Percentiles rank a stretch among this genome's conserved stretches.
These are phyloP conservation scores for Ceratobasidium theobromae DNA, from an alignment of 1,284 basidiomycete species.

Conservation along the genomic window DNA sequence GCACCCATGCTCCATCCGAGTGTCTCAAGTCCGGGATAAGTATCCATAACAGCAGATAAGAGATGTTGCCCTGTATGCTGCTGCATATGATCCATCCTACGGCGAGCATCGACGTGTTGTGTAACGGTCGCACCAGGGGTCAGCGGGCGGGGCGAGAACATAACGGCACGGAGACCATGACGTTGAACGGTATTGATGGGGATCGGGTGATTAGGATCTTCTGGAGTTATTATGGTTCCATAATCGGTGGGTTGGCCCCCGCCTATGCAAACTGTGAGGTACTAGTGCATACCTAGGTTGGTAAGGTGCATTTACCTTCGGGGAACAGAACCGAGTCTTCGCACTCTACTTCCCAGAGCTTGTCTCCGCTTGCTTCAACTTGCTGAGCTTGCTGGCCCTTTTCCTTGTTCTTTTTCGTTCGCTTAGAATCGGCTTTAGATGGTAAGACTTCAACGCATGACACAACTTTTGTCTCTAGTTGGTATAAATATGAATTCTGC, in stretches of 20 bases:
- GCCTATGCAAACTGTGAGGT: background rate
- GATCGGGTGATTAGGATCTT: constrained; percentile 2
- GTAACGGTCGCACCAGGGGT: constrained; percentile 8
- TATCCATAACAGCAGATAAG: constrained; percentile 29
- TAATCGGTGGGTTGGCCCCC: constrained; percentile 32
- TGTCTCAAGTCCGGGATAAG: constrained; percentile 25
- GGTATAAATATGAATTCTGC: constrained; percentile 24
- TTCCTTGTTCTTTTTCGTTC: constrained; percentile 30
- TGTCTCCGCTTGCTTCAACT: background rate
- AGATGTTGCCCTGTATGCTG: constrained; percentile 34
- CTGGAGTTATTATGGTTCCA: background rate
- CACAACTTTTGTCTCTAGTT: constrained; percentile 26
- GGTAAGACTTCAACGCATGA: constrained; percentile 22
- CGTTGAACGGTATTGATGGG: constrained; percentile 18
- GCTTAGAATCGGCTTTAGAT: constrained; percentile 12
- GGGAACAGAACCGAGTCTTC: constrained; percentile 31
- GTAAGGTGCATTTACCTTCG: constrained; percentile 1
- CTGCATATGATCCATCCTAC: constrained; percentile 34
- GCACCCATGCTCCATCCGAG: constrained; percentile 32
- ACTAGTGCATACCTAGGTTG: background rate
- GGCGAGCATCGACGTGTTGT: constrained; percentile 10
- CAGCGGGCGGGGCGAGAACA: constrained; percentile 22
- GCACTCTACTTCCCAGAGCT: constrained; percentile 31
- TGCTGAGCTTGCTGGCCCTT: background rate
- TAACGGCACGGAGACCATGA: constrained; percentile 26